These are phyloP conservation scores for Hyaloscypha hepaticicola DNA, from an alignment of 495 filamentous ascomycete genomes.

Conservation along the genomic window DNA sequence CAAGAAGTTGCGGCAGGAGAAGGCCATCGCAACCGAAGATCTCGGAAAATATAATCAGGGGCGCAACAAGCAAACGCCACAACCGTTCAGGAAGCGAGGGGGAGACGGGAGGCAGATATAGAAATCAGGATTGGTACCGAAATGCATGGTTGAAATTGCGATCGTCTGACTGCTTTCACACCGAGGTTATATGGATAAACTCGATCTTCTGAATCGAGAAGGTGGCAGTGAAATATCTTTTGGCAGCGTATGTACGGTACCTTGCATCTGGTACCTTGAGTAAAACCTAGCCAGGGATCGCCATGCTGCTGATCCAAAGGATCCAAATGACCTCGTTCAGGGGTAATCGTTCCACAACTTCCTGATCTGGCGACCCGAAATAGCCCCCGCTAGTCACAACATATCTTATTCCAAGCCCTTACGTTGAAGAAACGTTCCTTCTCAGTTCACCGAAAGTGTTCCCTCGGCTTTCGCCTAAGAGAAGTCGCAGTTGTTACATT, in stretches of 20 bases:
- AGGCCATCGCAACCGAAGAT: neutral
- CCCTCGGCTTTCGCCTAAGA: neutral
- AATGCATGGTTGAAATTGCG: conserved; percentile 8
- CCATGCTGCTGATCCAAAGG: neutral
- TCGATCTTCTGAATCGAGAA: conserved; percentile 9
- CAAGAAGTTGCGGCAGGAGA: neutral
- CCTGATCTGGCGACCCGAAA: neutral
- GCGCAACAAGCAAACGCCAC: neutral
- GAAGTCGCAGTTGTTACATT: conserved; percentile 20
- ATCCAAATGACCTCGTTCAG: neutral
- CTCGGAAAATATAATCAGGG: conserved; percentile 1
- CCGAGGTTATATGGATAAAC: conserved; percentile 11
- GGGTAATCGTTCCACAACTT: neutral
- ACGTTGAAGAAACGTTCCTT: neutral
- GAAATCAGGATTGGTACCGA: neutral
- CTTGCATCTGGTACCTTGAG: neutral
- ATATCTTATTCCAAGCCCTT: neutral
- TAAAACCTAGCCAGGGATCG: neutral
- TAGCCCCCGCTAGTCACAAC: too few relatives aligned
- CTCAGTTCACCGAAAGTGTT: neutral
- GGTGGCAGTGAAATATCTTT: conserved; percentile 6
- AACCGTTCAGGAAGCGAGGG: neutral
- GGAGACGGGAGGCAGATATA: conserved; percentile 11
- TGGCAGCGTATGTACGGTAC: neutral
- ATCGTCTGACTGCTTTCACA: conserved; percentile 11